Evolutionary conservation across 768 basidiomycete species (phyloP).

Genomic region (Leccinum truebloodii): DNA sequence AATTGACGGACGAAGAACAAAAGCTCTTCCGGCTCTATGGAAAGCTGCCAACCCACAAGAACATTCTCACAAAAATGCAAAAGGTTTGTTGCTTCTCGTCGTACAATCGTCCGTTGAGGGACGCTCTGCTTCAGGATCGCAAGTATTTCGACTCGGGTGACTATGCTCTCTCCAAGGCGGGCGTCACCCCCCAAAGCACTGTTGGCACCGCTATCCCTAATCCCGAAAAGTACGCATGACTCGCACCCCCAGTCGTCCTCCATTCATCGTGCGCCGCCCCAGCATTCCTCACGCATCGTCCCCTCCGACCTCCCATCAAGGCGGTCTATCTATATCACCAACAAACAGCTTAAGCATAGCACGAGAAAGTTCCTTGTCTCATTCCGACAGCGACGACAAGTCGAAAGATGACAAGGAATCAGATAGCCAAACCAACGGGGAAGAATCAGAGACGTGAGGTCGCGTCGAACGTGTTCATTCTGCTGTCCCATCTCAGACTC

Average conservation of each 20-base stretch:
- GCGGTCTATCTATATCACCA: constrained; percentile 69
- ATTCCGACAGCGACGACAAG: constrained; percentile 24
- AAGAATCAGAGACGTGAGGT: constrained; percentile 19
- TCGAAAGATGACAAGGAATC: constrained; percentile 20
- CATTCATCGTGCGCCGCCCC: constrained; percentile 6
- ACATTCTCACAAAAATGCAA: constrained; percentile 90
- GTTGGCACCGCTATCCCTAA: constrained; percentile 98
- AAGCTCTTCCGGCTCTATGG: constrained; percentile 95
- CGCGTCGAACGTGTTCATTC: constrained; percentile 6
- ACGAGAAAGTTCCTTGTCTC: constrained; percentile 55
- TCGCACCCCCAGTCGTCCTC: neutral
- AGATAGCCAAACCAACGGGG: constrained; percentile 10
- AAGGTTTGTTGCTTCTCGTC: constrained; percentile 55
- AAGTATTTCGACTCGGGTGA: constrained; percentile 99
- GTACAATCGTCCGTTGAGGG: constrained; percentile 9
- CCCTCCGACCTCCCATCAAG: constrained; percentile 54
- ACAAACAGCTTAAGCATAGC: constrained; percentile 66
- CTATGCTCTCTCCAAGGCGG: constrained; percentile 95
- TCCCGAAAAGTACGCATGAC: constrained; percentile 80
- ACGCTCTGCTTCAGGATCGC: constrained; percentile 68
- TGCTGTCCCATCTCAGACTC: constrained; percentile 5
- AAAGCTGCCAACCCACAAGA: constrained; percentile 93
- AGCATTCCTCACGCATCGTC: constrained; percentile 92
- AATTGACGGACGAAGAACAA: constrained; percentile 86
- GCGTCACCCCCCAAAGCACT: constrained; percentile 80